Conservation (phyloP, 176 grass and related monocot species). For the Neostapfia colusana region DNA sequence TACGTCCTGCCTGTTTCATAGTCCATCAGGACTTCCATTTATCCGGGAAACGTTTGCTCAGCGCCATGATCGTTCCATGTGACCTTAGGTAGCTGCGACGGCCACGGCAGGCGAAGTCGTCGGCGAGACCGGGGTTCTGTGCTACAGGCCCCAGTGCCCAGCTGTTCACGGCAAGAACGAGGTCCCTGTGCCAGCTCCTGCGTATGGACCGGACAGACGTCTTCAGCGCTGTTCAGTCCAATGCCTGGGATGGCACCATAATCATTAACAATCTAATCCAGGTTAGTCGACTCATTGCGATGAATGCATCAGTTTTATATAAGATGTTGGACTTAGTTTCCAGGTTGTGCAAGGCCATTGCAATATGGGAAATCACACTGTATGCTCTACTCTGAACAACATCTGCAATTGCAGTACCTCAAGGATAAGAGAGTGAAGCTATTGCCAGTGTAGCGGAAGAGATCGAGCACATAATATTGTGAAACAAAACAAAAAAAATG, state of each 20-base stretch:
- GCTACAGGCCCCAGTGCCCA: no score
- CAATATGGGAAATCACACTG: not conserved
- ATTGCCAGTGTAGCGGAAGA: constrained; percentile 50
- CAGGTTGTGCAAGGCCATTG: not conserved
- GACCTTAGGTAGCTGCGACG: constrained; percentile 46
- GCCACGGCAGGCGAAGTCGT: constrained; percentile 60
- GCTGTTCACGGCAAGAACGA: constrained; percentile 67
- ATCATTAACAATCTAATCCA: constrained; percentile 82
- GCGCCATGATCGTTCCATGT: no score
- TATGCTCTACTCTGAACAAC: not conserved
- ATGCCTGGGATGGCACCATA: constrained; percentile 64
- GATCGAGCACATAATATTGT: constrained; percentile 59
- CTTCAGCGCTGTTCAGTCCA: no score
- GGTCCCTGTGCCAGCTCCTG: constrained; percentile 71
- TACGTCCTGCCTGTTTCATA: not conserved
- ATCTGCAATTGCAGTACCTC: constrained; percentile 49
- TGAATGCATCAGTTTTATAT: not conserved
- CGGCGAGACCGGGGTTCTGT: constrained; percentile 79
- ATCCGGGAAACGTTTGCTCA: no score
- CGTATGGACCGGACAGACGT: constrained; percentile 63
- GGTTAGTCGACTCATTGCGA: constrained; percentile 32
- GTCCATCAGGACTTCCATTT: not conserved
- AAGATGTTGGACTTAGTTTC: not conserved
- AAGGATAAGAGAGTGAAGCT: constrained; percentile 48
- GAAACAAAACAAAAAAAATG: no score